Base-by-base conservation (phyloP, 805 yeast species). In the Brettanomyces anomalus region DNA sequence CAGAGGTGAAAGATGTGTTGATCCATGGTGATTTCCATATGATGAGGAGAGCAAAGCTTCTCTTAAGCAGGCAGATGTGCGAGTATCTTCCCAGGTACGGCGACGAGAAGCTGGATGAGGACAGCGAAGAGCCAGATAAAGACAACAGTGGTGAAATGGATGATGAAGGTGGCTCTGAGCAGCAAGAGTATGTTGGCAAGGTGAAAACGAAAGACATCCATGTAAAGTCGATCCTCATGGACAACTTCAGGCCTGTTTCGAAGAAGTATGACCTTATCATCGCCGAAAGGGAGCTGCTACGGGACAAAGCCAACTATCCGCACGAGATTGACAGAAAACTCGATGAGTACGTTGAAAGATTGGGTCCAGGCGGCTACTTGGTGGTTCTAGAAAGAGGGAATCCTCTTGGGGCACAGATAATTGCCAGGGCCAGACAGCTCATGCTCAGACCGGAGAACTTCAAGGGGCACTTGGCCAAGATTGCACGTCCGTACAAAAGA, bases 401-500 rank as follows among this genome's bases (percentile, higher is more conserved):
- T 43, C 86, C 97, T 0, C 56, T 79, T 28, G 97, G 97, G 0
- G 86, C 86, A 56, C 98, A 93, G 61, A 70, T 78, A 3, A 73
- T 88, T 44, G 94, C 96, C 0, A 70, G 96, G 42, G 96, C 97
- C 4, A 71, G 98, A 54, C 96, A 90, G 58, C 64, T 86, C 4
- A 77, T 87, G 74, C 65, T 90, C n/a, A 76, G 97, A 51, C 96
- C 97, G 0, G 95, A 83, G 51, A 72, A 76, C 5, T 69, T 68
- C 50, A 68, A 62, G 5, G 61, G 62, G 11, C 83, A 78, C 49
- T 56, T 62, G 33, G 81, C 81, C 0, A 81, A 81, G 53, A 71
- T 79, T 28, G 88, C 93, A 28, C 67, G 88, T 51, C 83, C 85
- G 1, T 84, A 79, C 61, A 66, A 72, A 33, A 68, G 72, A 21